Conservation (phyloP, 2,329 filamentous ascomycete genomes). For the Neodidymelliopsis sp. region DNA sequence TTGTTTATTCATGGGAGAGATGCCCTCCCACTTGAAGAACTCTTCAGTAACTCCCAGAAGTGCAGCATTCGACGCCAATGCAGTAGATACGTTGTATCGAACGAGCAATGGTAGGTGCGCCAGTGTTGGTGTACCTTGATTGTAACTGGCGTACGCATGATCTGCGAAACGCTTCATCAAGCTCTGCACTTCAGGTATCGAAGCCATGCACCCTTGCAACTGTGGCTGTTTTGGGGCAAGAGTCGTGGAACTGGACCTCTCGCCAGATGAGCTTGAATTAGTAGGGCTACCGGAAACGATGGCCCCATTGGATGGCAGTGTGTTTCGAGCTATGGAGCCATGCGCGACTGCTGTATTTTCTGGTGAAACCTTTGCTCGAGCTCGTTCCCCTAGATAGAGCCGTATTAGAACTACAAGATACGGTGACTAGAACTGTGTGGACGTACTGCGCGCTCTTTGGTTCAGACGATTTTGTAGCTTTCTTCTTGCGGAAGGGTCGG, state of each 20-base stretch:
- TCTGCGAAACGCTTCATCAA: conserved; percentile 25
- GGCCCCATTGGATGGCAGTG: background rate
- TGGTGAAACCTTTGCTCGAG: background rate
- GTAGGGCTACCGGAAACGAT: background rate
- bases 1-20: conserved; percentile 25
- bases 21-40: conserved; percentile 20
- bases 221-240: background rate
- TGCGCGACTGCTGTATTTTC: background rate
- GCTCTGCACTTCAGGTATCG: conserved; percentile 14
- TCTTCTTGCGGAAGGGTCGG: conserved; percentile 21
- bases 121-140: conserved; percentile 20
- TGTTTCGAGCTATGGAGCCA: background rate
- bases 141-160: conserved; percentile 27
- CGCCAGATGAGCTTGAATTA: background rate
- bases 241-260: no score
- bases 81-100: conserved; percentile 22
- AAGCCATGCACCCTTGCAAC: conserved; percentile 10
- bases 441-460: conserved; percentile 24
- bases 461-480: conserved; percentile 32
- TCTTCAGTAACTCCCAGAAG: conserved; percentile 18
- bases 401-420: background rate
- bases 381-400: conserved; percentile 1
- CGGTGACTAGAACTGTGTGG: background rate
- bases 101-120: conserved; percentile 23
- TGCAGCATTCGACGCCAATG: conserved; percentile 18